Percentiles rank a stretch among this genome's conserved stretches.
Conservation (phyloP, 495 filamentous ascomycete species). For the Aspergillus coremiiformis region DNA sequence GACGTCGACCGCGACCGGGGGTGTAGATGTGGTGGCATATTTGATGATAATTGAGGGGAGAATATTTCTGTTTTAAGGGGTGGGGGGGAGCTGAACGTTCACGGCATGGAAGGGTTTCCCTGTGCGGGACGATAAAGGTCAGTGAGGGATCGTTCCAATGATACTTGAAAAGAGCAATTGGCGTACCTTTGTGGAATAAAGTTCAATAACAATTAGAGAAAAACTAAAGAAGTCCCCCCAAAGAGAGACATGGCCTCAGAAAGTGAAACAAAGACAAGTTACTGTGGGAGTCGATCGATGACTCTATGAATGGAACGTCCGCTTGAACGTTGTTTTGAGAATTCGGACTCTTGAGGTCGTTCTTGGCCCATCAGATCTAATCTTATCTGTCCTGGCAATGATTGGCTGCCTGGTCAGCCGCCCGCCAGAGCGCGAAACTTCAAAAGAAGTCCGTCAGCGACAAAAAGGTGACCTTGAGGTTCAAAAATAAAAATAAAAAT, state of each 20-base stretch:
- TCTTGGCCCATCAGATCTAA: constrained; percentile 37
- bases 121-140: background rate
- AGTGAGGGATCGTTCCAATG: background rate
- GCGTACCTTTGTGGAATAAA: background rate
- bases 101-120: constrained; percentile 7
- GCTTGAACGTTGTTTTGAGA: constrained; percentile 6
- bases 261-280: background rate
- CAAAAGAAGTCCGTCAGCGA: background rate
- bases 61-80: background rate
- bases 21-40: constrained; percentile 87
- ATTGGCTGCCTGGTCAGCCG: constrained; percentile 24
- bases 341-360: constrained; percentile 16
- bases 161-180: background rate
- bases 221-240: background rate
- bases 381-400: constrained; percentile 33
- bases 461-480: too few species aligned
- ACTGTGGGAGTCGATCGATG: too few species aligned
- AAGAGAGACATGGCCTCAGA: constrained; percentile 7
- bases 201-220: background rate
- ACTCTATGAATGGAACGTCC: background rate
- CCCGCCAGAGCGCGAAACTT: constrained; percentile 3
- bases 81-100: background rate
- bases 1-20: constrained; percentile 85
- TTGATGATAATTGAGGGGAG: constrained; percentile 8
- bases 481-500: too few species aligned